Evolutionary conservation across 371 early-diverging fungal genomes (phyloP), one percentile per base, ranked within the genome.

Genomic region (Chytridium lagenaria): DNA sequence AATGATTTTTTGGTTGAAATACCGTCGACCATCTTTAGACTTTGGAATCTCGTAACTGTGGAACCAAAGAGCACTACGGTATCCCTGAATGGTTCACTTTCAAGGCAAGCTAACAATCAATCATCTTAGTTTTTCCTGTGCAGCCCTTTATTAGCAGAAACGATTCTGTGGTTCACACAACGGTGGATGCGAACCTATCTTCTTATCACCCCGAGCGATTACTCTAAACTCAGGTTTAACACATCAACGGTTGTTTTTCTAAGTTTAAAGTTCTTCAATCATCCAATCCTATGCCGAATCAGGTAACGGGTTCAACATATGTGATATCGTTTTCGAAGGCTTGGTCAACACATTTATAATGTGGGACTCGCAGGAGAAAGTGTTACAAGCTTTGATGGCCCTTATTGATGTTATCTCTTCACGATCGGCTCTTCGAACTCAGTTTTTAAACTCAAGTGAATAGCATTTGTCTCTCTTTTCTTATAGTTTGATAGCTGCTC

Each of bases 331-430:
- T 52, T 77, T 92, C 49, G 79, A 83, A 16, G 87, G 87, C 67
- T 82, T 91, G 59, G 83, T 87, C 36, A 81, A 78, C 50, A 90
- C 89, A 68, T 89, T 91, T 78, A 78, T 85, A 1, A 73, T 90
- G 44, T 93, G 93, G 93, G 87, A 86, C 61, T 89, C 90, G 0
- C 90, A 93, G 66, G 83, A 85, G n/a, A 90, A 90, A 76, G 91
- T 92, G 1, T 74, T 92, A 50, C 55, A 78, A 16, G 81, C 61
- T 12, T 3, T 61, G 15, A 12, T 36, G 2, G 23, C 16, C 23
- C 61, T 61, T 26, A 61, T 61, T 23, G 61, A 61, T 36, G 36
- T 34, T 10, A 3, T 61, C 19, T 28, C 61, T 3, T 61, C 7
- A 5, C 30, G 36, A 23, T 61, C 61, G 7, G 16, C 36, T 22